These are phyloP conservation scores for Dendrobium officinale DNA, from an alignment of 106 monocot species.

Conservation along the genomic window DNA sequence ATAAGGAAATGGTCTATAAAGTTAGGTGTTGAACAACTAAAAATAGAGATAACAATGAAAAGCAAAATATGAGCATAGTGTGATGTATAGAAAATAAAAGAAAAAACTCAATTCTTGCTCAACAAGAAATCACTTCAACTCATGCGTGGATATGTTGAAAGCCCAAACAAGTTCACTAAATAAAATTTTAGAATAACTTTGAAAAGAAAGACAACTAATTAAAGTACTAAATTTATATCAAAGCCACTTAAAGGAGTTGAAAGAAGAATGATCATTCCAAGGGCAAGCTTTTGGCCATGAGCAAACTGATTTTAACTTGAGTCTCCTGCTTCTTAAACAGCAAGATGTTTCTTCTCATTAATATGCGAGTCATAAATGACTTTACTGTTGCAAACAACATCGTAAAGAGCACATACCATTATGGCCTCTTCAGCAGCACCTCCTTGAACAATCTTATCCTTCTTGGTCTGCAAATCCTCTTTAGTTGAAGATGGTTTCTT, in stretches of 20 bases:
- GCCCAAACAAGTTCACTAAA: no score
- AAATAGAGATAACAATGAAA: neutral
- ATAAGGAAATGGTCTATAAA: neutral
- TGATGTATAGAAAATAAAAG: neutral
- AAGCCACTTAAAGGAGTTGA: no score
- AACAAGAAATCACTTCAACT: no score
- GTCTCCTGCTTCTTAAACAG: constrained; percentile 15
- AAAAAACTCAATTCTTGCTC: no score
- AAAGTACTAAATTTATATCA: no score
- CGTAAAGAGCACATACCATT: constrained; percentile 38
- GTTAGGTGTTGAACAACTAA: neutral
- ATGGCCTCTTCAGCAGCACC: constrained; percentile 37
- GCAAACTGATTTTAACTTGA: neutral
- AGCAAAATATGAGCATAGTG: neutral
- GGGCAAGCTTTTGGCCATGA: neutral
- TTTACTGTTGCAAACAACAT: constrained; percentile 66
- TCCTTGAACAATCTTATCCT: constrained; percentile 31
- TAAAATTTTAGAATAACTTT: no score
- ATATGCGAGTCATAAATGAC: constrained; percentile 36
- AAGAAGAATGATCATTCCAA: no score
- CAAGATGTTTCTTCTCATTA: constrained; percentile 34
- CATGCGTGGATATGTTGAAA: no score
- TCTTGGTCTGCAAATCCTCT: constrained; percentile 44
- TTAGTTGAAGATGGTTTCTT: neutral
- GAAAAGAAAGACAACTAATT: no score